A percentile compares a stretch with the other conserved stretches of the same genome.
Conservation (phyloP, 768 basidiomycete species). For the Pholiota conissans region DNA sequence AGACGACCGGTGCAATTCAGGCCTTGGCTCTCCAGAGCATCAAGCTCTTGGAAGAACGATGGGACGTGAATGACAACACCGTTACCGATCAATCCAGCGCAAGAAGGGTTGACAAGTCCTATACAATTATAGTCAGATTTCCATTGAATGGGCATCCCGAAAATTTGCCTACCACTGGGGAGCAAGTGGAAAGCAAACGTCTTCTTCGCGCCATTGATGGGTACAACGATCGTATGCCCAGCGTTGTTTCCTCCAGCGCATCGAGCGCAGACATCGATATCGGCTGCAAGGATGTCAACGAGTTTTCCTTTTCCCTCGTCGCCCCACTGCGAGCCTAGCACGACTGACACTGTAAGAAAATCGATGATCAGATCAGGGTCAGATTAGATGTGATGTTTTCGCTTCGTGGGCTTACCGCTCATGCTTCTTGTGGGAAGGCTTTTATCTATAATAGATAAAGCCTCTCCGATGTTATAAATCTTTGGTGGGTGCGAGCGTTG, state of each 20-base stretch:
- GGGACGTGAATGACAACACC: conserved; percentile 98
- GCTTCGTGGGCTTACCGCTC: conserved; percentile 28
- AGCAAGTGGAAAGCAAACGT: conserved; percentile 95
- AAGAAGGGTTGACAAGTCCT: conserved; percentile 87
- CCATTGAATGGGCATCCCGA: not conserved
- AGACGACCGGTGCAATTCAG: conserved; percentile 82
- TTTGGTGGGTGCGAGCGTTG: not conserved
- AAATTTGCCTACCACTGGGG: conserved; percentile 71
- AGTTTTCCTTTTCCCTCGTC: conserved; percentile 96
- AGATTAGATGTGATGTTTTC: conserved; percentile 20
- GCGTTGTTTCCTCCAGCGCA: conserved; percentile 99
- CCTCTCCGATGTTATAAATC: not conserved
- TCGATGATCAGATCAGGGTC: conserved; percentile 14
- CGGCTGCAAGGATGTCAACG: conserved; percentile 91
- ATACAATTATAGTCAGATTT: conserved; percentile 7
- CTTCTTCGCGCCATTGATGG: conserved; percentile 67
- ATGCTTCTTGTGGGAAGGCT: conserved; percentile 14
- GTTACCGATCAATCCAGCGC: conserved; percentile 85
- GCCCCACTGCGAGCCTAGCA: conserved; percentile 90
- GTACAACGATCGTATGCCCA: conserved; percentile 95
- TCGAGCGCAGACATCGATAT: conserved; percentile 90
- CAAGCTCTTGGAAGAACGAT: conserved; percentile 92
- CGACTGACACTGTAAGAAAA: conserved; percentile 53
- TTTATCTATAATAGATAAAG: not conserved
- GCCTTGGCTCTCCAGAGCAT: conserved; percentile 82